Evolutionary conservation across 208 protist species (phyloP).

Genomic region (Crithidia bombi): DNA sequence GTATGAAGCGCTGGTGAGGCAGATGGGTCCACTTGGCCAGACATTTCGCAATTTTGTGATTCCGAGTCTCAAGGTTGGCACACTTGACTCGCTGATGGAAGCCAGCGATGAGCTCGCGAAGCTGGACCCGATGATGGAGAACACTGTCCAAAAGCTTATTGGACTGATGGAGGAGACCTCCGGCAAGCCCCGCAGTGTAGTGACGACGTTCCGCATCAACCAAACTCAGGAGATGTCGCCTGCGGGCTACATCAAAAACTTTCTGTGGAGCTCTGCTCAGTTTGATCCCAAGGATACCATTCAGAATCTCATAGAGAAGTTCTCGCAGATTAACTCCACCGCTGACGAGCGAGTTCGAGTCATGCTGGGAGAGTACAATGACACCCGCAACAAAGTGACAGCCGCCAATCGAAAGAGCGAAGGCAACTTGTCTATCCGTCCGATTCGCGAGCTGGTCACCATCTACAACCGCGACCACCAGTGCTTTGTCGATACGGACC

Average conservation of each 20-base stretch:
- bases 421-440: constrained; percentile 83
- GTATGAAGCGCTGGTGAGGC: constrained; percentile 69
- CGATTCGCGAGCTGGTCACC: constrained; percentile 81
- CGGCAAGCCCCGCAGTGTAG: constrained; percentile 69
- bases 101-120: constrained; percentile 89
- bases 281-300: constrained; percentile 88
- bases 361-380: constrained; percentile 87
- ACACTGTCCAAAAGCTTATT: constrained; percentile 79
- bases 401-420: constrained; percentile 69
- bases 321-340: constrained; percentile 63
- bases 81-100: constrained; percentile 90
- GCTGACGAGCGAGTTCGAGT: constrained; percentile 81
- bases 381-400: constrained; percentile 79
- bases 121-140: constrained; percentile 79
- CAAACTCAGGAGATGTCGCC: constrained; percentile 87
- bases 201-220: constrained; percentile 86
- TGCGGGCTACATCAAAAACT: constrained; percentile 86
- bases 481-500: constrained; percentile 82
- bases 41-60: constrained; percentile 81
- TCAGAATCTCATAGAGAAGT: constrained; percentile 73
- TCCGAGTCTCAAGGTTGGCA: constrained; percentile 83
- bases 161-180: constrained; percentile 84
- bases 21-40: constrained; percentile 74
- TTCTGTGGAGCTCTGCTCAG: constrained; percentile 82
- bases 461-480: constrained; percentile 69